These are phyloP conservation scores for Ogataea ganodermae DNA, from an alignment of 805 yeast species.

Conservation along the genomic window DNA sequence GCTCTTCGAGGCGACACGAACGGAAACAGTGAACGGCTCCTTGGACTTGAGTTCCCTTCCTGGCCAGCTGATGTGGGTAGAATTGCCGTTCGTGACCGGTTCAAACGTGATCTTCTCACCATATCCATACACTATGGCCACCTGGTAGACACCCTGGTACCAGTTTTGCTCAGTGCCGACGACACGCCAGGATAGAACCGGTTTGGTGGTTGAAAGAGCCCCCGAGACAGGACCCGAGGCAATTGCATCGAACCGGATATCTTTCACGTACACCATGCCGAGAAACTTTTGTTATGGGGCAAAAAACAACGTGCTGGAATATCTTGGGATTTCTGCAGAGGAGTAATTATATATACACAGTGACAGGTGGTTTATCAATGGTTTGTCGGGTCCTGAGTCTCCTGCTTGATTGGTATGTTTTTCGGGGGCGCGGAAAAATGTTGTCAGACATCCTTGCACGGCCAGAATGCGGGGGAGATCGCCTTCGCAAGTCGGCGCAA, in stretches of 20 bases:
- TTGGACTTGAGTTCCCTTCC: constrained; percentile 15
- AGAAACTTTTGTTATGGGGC: no score
- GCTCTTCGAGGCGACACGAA: constrained; percentile 11
- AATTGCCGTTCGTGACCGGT: constrained; percentile 9
- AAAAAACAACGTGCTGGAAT: no score
- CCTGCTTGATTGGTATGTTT: not conserved
- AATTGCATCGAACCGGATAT: constrained; percentile 11
- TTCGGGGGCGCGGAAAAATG: not conserved
- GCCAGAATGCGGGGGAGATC: no score
- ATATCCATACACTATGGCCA: constrained; percentile 10
- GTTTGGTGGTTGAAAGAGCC: constrained; percentile 7
- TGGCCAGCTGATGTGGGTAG: constrained; percentile 12
- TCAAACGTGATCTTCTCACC: constrained; percentile 3
- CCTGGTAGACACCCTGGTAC: constrained; percentile 16
- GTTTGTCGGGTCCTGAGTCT: not conserved
- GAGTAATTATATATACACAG: no score
- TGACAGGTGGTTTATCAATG: not conserved
- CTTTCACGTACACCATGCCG: constrained; percentile 10
- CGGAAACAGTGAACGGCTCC: constrained; percentile 12
- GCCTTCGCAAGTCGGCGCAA: no score
- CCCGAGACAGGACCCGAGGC: constrained; percentile 8
- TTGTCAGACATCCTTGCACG: not conserved
- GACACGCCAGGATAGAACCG: constrained; percentile 14
- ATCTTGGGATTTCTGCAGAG: no score
- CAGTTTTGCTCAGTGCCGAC: constrained; percentile 11